Percentiles rank a stretch among this genome's conserved stretches.
Evolutionary conservation across 2,329 filamentous ascomycete genomes (phyloP).

Genomic region (Colletotrichum sp.): DNA sequence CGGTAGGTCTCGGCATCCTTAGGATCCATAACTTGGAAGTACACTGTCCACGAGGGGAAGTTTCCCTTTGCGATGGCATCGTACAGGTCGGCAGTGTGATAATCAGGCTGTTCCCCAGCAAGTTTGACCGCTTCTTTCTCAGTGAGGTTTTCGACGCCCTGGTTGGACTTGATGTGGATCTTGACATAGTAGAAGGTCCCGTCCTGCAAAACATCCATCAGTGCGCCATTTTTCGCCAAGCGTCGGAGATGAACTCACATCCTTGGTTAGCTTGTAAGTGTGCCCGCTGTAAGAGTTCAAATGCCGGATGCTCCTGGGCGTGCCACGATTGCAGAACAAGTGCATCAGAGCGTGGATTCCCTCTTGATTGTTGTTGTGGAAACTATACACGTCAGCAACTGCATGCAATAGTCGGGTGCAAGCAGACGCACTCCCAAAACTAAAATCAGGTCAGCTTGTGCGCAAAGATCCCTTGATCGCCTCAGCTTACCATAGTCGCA

Average conservation of each 20-base stretch:
- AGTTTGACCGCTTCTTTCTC: constrained; percentile 34
- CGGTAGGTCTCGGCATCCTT: constrained; percentile 49
- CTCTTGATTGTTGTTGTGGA: constrained; percentile 40
- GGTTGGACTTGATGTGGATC: constrained; percentile 48
- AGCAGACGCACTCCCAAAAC: constrained; percentile 34
- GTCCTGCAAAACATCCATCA: constrained; percentile 27
- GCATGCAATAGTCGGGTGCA: constrained; percentile 60
- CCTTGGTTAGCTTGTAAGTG: constrained; percentile 44
- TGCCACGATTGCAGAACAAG: constrained; percentile 49
- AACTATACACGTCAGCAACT: constrained; percentile 26
- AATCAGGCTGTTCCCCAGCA: constrained; percentile 51
- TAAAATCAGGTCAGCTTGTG: neutral
- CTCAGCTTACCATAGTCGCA: constrained; percentile 48
- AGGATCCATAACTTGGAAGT: constrained; percentile 55
- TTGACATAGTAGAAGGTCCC: constrained; percentile 49
- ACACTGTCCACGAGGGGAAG: constrained; percentile 52
- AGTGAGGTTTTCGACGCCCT: constrained; percentile 44
- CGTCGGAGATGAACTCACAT: constrained; percentile 21
- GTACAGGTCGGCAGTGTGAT: constrained; percentile 52
- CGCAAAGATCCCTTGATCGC: neutral
- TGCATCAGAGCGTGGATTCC: constrained; percentile 51
- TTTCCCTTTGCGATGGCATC: constrained; percentile 46
- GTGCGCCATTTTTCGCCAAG: constrained; percentile 7
- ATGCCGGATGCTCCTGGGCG: constrained; percentile 45
- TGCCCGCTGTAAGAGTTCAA: constrained; percentile 48